Evolutionary conservation across 495 filamentous ascomycete genomes (phyloP).

Genomic region (Tuber microsphaerosporum): DNA sequence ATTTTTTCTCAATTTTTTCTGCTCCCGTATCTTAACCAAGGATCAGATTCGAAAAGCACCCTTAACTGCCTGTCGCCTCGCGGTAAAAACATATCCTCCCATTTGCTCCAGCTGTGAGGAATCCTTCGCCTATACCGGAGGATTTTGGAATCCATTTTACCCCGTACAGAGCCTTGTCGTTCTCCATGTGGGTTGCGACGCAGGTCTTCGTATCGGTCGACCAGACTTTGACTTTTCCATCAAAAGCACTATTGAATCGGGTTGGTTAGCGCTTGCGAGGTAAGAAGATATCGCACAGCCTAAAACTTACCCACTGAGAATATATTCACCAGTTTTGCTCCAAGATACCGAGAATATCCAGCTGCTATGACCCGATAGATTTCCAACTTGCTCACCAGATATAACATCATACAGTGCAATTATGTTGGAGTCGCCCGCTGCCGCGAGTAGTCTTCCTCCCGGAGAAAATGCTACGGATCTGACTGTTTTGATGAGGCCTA

Average conservation of each 20-base stretch:
- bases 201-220: conserved; percentile 71
- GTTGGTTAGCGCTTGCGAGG: neutral
- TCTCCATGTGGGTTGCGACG: conserved; percentile 89
- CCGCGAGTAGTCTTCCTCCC: conserved; percentile 72
- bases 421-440: conserved; percentile 80
- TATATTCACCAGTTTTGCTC: conserved; percentile 88
- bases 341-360: conserved; percentile 89
- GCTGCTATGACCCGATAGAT: conserved; percentile 66
- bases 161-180: conserved; percentile 75
- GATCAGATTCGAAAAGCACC: neutral
- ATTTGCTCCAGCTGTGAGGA: conserved; percentile 77
- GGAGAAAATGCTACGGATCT: conserved; percentile 82
- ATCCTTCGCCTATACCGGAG: conserved; percentile 65
- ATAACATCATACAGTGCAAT: conserved; percentile 86
- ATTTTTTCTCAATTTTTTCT: neutral
- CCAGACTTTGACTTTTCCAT: conserved; percentile 95
- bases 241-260: conserved; percentile 55
- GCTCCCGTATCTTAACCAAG: neutral
- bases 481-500: conserved; percentile 78
- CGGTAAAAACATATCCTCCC: conserved; percentile 79
- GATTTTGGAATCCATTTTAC: conserved; percentile 83
- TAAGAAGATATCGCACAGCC: neutral
- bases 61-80: conserved; percentile 70
- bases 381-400: conserved; percentile 86
- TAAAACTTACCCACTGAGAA: conserved; percentile 67